phyloP scores from a whole-genome alignment of 768 basidiomycete genomes.

The Phlegmacium glaucopus region DNA sequence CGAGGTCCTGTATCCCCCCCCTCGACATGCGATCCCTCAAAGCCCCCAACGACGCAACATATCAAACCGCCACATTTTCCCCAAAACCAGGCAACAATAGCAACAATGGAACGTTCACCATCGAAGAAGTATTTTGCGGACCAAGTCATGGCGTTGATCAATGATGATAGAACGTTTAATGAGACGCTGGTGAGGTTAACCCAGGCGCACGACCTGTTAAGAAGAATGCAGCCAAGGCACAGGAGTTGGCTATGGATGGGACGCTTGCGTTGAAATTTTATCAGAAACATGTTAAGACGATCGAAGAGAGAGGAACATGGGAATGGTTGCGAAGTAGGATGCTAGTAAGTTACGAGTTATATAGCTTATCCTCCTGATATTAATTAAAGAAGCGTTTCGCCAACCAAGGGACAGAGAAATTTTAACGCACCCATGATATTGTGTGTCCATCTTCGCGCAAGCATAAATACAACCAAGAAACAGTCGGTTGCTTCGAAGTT shows the following conservation, averaged over 20 bases:
- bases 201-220: slow-evolving; percentile 89
- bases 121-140: slow-evolving; percentile 77
- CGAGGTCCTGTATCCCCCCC: slow-evolving; percentile 66
- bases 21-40: slow-evolving; percentile 88
- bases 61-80: slow-evolving; percentile 14
- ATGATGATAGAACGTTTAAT: slow-evolving; percentile 81
- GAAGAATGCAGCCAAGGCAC: slow-evolving; percentile 87
- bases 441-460: too few relatives aligned
- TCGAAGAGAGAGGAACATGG: slow-evolving; percentile 75
- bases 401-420: too few relatives aligned
- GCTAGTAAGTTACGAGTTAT: slow-evolving; percentile 54
- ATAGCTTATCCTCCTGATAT: too few relatives aligned
- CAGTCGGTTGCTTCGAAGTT: too few relatives aligned
- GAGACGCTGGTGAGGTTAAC: slow-evolving; percentile 83
- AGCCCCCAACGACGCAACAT: slow-evolving; percentile 57
- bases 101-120: slow-evolving; percentile 47
- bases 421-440: too few relatives aligned
- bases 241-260: slow-evolving; percentile 86
- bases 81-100: too few relatives aligned
- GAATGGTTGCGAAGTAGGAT: slow-evolving; percentile 47
- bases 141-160: slow-evolving; percentile 76
- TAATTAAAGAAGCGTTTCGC: too few relatives aligned
- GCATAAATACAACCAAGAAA: too few relatives aligned
- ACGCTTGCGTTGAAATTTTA: slow-evolving; percentile 81
- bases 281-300: slow-evolving; percentile 77